These are phyloP conservation scores for Harringtonia lauricola DNA, from an alignment of 2,329 filamentous ascomycete species.

Conservation along the genomic window DNA sequence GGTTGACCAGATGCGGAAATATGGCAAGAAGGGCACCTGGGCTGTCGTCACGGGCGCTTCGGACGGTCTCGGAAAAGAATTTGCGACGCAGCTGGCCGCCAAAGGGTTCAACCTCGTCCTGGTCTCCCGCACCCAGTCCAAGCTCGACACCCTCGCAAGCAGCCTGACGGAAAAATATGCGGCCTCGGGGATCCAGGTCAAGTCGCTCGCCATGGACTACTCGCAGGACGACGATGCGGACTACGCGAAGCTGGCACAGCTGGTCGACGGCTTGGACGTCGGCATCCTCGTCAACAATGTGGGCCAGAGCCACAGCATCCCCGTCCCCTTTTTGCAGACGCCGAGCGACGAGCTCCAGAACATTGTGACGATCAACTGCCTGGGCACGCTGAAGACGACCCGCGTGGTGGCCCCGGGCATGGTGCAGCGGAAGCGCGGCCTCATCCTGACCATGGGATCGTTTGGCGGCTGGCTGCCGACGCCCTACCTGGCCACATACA, in stretches of 20 bases:
- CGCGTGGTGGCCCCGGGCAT: slow-evolving; percentile 77
- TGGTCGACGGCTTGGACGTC: slow-evolving; percentile 66
- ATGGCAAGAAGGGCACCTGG: slow-evolving; percentile 87
- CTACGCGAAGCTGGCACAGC: slow-evolving; percentile 60
- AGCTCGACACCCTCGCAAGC: slow-evolving; percentile 65
- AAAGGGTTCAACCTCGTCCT: slow-evolving; percentile 94
- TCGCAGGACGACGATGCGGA: slow-evolving; percentile 66
- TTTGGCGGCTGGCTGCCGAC: slow-evolving; percentile 90
- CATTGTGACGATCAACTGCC: slow-evolving; percentile 93
- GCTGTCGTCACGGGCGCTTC: slow-evolving; percentile 90
- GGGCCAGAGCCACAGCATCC: slow-evolving; percentile 86
- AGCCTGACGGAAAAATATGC: slow-evolving; percentile 65
- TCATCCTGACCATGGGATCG: slow-evolving; percentile 95
- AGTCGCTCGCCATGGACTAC: slow-evolving; percentile 87
- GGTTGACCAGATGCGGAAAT: slow-evolving; percentile 62
- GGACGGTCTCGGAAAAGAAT: slow-evolving; percentile 95
- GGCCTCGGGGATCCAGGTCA: slow-evolving; percentile 52
- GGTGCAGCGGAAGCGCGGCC: slow-evolving; percentile 69
- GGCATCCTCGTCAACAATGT: slow-evolving; percentile 94
- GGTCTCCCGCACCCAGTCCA: slow-evolving; percentile 88
- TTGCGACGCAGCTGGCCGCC: slow-evolving; percentile 74
- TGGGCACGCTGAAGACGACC: slow-evolving; percentile 80
- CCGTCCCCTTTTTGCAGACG: slow-evolving; percentile 78
- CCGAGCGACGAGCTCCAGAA: slow-evolving; percentile 67
- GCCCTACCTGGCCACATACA: slow-evolving; percentile 89